A percentile compares a stretch with the other conserved stretches of the same genome.
Conservation (phyloP, 129 eudicot species). For the Rutidosis leptorrhynchoides region DNA sequence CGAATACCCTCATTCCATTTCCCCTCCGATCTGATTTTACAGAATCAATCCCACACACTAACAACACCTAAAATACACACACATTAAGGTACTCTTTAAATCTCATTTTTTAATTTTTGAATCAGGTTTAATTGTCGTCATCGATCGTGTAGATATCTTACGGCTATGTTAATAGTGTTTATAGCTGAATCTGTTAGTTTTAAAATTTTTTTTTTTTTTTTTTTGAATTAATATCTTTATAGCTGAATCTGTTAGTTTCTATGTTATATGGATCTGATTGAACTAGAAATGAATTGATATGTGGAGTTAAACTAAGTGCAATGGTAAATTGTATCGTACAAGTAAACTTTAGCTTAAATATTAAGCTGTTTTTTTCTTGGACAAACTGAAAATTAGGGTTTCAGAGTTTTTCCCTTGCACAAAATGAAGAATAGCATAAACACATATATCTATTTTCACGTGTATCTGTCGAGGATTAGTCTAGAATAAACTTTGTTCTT, state of each 20-base stretch:
- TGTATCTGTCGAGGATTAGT: no score
- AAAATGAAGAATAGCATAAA: no score
- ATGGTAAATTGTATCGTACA: neutral
- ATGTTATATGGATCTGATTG: neutral
- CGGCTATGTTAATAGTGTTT: neutral
- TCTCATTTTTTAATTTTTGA: neutral
- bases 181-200: constrained; percentile 24
- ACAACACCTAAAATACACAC: constrained; percentile 19
- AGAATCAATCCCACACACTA: constrained; percentile 13
- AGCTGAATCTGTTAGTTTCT: constrained; percentile 15
- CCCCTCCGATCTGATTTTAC: constrained; percentile 33
- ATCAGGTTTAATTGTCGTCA: neutral
- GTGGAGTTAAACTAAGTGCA: neutral
- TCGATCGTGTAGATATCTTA: neutral
- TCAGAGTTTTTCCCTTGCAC: no score
- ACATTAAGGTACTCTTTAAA: constrained; percentile 29
- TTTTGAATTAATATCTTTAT: constrained; percentile 1
- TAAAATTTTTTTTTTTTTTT: constrained; percentile 1
- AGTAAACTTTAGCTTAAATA: neutral
- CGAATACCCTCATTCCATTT: constrained; percentile 21
- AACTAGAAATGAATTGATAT: neutral
- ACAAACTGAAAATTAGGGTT: no score
- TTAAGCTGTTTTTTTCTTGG: neutral
- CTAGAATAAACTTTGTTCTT: no score
- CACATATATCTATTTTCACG: no score